These are phyloP conservation scores for Rubroshorea leprosula DNA, from an alignment of 345 rosid genomes.

Conservation along the genomic window DNA sequence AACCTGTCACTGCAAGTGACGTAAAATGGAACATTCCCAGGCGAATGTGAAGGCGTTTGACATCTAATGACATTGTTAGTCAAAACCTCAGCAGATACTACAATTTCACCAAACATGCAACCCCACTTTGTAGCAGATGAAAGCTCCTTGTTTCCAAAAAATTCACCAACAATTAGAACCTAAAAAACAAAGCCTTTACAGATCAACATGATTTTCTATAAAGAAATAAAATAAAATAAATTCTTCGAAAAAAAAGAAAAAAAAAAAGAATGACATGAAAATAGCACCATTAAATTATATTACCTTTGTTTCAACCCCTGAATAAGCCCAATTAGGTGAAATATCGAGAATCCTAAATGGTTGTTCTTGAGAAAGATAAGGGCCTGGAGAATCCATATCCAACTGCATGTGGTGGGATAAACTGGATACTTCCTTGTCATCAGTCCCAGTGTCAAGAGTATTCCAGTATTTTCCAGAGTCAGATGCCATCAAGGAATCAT, in stretches of 20 bases:
- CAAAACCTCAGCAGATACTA: constrained; percentile 60
- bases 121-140: constrained; percentile 40
- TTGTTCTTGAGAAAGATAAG: constrained; percentile 80
- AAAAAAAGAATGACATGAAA: no score
- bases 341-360: constrained; percentile 64
- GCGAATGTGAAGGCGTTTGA: constrained; percentile 47
- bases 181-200: constrained; percentile 17
- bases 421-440: constrained; percentile 69
- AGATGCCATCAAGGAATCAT: constrained; percentile 67
- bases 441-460: constrained; percentile 52
- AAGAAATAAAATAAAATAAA: constrained; percentile 9
- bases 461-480: constrained; percentile 76
- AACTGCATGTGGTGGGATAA: constrained; percentile 50
- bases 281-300: not conserved
- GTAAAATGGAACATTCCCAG: constrained; percentile 60
- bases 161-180: constrained; percentile 51
- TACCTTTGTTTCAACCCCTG: constrained; percentile 51
- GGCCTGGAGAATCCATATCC: constrained; percentile 55
- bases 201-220: constrained; percentile 8
- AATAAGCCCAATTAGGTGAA: constrained; percentile 63
- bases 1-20: constrained; percentile 58
- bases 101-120: constrained; percentile 74
- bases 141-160: constrained; percentile 43
- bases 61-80: constrained; percentile 43
- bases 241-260: constrained; percentile 4